Base-by-base conservation (phyloP, 345 rosid species). In the Cardamine chenopodiifolia region DNA sequence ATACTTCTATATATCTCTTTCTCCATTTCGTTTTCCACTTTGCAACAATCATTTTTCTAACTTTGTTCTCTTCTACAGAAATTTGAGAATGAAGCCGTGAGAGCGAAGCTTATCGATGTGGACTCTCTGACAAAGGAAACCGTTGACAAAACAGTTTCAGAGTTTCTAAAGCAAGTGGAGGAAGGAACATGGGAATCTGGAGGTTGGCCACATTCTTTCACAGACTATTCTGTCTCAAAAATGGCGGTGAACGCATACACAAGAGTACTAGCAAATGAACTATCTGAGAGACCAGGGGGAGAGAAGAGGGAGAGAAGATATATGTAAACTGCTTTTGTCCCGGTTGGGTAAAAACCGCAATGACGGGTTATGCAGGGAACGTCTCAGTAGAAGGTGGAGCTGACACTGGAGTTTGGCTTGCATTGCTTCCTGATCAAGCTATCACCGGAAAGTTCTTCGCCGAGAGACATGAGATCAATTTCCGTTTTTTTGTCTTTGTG, bases 341-440 rank as follows among this genome's bases (percentile, higher is more conserved):
- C 0, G 99, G 99, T 49, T 90, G 94, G 99, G 99, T 89, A 11
- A 95, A 87, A 84, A 95, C 97, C n/a, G 96, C 97, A 0, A 84
- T 95, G 97, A 92, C 97, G 0, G 90, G 96, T 47, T 95, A 95
- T 91, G 88, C 97, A 3, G 99, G 99, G n/a, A 89, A 85, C 72
- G 8, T 89, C 44, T 83, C 99, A 22, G 82, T 88, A 7, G 97
- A 84, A 76, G 84, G 85, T 22, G 99, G 88, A 23, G 97, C 99
- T 14, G 99, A 95, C 31, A 92, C 99, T 0, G 99, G 90, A 28
- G 99, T 92, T 0, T 95, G 97, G 97, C 92, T 95, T 50, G 82
- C 96, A 15, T 75, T 95, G 74, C 94, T 95, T 49, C 96, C 96
- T 15, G 97, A 86, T 76, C 83, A 72, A 74, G 86, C 88, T 47